A percentile compares a stretch with the other conserved stretches of the same genome.
Evolutionary conservation across 1,139 yeast species (phyloP).

Genomic region (Debaryomycetaceae sp.): DNA sequence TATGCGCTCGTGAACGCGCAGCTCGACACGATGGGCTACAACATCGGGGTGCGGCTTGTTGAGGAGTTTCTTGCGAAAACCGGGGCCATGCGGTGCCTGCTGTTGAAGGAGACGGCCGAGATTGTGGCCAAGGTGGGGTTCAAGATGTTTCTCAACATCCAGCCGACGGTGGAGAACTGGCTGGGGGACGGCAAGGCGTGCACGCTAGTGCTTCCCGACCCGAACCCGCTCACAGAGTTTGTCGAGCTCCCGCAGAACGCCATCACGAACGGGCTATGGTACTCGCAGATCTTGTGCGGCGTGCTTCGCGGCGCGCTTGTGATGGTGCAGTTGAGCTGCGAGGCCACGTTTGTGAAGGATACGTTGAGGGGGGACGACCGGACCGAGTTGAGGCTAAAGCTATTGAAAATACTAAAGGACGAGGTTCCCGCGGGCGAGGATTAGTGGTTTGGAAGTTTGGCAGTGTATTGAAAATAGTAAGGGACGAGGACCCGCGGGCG

Average conservation of each 20-base stretch:
- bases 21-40: constrained; percentile 88
- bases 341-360: constrained; percentile 71
- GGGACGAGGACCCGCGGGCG: constrained; percentile 98
- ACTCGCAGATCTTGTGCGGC: constrained; percentile 83
- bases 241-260: constrained; percentile 70
- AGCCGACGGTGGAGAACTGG: constrained; percentile 74
- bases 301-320: constrained; percentile 85
- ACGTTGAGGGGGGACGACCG: constrained; percentile 70
- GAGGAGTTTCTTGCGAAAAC: constrained; percentile 90
- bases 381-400: constrained; percentile 69
- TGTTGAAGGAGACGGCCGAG: constrained; percentile 82
- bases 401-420: constrained; percentile 69
- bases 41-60: constrained; percentile 81
- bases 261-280: constrained; percentile 78
- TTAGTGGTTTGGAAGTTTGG: constrained; percentile 22
- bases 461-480: constrained; percentile 62
- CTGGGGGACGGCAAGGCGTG: constrained; percentile 64
- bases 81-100: constrained; percentile 69
- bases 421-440: constrained; percentile 98
- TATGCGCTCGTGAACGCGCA: constrained; percentile 73
- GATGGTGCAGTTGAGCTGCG: constrained; percentile 93
- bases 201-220: constrained; percentile 59
- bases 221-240: constrained; percentile 85
- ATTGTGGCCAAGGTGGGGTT: constrained; percentile 79
- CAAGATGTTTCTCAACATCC: constrained; percentile 74